Evolutionary conservation across 441 rosid species (phyloP).

Genomic region (Erodium chrysanthum): DNA sequence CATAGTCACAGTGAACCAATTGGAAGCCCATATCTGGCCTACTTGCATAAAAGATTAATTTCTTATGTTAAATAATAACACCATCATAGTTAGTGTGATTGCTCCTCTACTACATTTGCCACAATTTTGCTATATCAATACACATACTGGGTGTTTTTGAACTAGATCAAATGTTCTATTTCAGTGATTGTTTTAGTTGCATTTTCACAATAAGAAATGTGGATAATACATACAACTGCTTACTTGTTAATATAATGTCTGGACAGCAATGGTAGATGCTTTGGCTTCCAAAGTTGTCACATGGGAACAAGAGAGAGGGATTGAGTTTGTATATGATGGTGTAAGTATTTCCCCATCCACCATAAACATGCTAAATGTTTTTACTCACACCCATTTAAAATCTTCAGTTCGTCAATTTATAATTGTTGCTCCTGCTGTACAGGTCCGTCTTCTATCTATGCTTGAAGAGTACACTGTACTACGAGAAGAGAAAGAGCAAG

Average conservation of each 20-base stretch:
- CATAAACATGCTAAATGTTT: not conserved
- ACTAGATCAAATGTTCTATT: not conserved
- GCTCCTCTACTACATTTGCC: not conserved
- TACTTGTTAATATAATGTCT: constrained; percentile 17
- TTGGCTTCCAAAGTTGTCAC: constrained; percentile 67
- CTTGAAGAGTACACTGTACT: constrained; percentile 73
- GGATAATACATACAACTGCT: not conserved
- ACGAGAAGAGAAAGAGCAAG: constrained; percentile 85
- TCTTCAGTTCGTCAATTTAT: not conserved
- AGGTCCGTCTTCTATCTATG: constrained; percentile 80
- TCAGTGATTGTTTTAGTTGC: not conserved
- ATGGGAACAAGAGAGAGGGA: constrained; percentile 87
- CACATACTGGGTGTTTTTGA: not conserved
- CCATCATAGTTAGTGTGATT: not conserved
- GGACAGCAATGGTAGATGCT: constrained; percentile 79
- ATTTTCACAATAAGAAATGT: not conserved
- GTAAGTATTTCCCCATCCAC: constrained; percentile 35
- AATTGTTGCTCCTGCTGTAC: constrained; percentile 6
- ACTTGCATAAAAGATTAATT: too few relatives aligned
- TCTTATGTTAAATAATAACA: too few relatives aligned
- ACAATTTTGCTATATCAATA: not conserved
- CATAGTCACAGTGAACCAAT: too few relatives aligned
- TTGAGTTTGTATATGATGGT: constrained; percentile 77
- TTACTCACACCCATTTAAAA: not conserved
- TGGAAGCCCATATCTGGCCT: not conserved